Evolutionary conservation across 2,329 filamentous ascomycete genomes (phyloP), one percentile per base, ranked within the genome.

Genomic region (Colletotrichum sp.): DNA sequence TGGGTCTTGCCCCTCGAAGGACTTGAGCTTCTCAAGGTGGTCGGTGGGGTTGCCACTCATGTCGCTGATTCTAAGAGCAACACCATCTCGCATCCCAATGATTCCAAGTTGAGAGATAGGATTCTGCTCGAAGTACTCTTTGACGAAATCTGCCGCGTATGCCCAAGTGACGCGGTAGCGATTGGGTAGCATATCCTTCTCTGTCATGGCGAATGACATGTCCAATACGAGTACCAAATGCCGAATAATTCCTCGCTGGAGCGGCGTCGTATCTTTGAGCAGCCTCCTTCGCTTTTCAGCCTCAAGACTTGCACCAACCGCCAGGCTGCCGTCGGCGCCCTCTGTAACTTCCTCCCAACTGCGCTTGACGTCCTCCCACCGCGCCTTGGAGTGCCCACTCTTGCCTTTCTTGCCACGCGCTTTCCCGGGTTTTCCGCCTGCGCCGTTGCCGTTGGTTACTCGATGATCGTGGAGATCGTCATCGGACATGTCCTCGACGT

Each of bases 81-180:
- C 89, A 18, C 97, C 97, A 83, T 99, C 97, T 77, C 95, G 92
- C 95, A 99, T 98, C 67, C 95, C 96, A 52, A 99, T 89, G 34
- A 99, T 94, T 28, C 95, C 96, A 72, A 99, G 91, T 86, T 99
- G 97, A 12, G 96, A 98, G 79, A 99, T 99, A 13, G 97, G 97
- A 81, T 99, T 99, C 85, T 99, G 97, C 85, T 99, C 97, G 83
- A 99, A 99, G 86, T 95, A 99, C 84, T 98, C 96, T 75, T 93
- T 91, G 65, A 99, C 94, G 84, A 99, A 99, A 73, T 96, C 94
- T 78, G 94, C 92, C 18, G 96, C 94, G 85, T 96, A 98, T 78
- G 93, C 93, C 81, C 98, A 90, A 69, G 93, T 94, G 36, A 98
- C 90, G 49, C 96, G 90, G 85, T 96, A 96, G 76, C 96, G 92